Conservation (phyloP, 1,284 basidiomycete genomes). For the Meira nashicola region DNA sequence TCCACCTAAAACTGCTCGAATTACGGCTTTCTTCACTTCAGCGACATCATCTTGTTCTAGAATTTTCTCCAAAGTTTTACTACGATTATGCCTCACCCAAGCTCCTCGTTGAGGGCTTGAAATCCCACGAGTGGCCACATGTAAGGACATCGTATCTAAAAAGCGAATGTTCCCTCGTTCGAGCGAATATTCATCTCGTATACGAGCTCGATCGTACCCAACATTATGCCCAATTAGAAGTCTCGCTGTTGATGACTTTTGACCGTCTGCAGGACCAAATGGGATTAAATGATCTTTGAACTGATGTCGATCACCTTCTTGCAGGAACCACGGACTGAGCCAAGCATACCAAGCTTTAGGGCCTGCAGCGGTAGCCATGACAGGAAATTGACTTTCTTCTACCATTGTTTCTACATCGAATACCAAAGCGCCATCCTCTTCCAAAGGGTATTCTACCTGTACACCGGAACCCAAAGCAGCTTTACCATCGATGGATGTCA, state of each 20-base stretch:
- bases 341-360: constrained; percentile 87
- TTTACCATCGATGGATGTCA: constrained; percentile 46
- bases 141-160: constrained; percentile 90
- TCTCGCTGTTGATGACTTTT: constrained; percentile 55
- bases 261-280: constrained; percentile 55
- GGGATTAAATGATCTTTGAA: constrained; percentile 72
- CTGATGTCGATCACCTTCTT: constrained; percentile 57
- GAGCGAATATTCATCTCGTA: constrained; percentile 79
- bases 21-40: constrained; percentile 46
- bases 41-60: constrained; percentile 28
- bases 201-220: constrained; percentile 81
- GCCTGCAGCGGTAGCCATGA: constrained; percentile 86
- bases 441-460: constrained; percentile 50
- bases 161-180: constrained; percentile 70
- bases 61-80: constrained; percentile 45
- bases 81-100: constrained; percentile 78
- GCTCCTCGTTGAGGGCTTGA: constrained; percentile 89
- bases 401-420: constrained; percentile 97
- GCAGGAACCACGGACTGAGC: constrained; percentile 88
- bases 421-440: constrained; percentile 68
- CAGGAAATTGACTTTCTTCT: constrained; percentile 70
- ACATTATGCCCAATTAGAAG: constrained; percentile 91
- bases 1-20: constrained; percentile 19
- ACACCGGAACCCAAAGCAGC: constrained; percentile 34
- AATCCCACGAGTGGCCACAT: constrained; percentile 89